These are phyloP conservation scores for Novakomyces olei DNA, from an alignment of 805 yeast genomes.

Conservation along the genomic window DNA sequence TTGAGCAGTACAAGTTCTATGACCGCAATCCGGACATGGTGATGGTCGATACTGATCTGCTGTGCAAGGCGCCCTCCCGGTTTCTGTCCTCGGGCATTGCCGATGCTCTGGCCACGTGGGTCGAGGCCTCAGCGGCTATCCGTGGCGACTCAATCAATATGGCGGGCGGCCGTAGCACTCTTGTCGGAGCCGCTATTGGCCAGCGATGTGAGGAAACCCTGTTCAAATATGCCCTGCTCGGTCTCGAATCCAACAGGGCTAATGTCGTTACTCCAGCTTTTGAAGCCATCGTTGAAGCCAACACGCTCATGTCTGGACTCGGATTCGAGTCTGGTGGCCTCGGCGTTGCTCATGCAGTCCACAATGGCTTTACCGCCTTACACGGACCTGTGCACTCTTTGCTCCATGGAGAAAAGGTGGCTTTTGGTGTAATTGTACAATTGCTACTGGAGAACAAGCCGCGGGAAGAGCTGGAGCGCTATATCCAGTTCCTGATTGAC, in stretches of 20 bases:
- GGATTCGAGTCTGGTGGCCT: slow-evolving; percentile 1
- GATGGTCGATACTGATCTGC: slow-evolving; percentile 1
- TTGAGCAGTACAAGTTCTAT: background rate
- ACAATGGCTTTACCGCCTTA: slow-evolving; percentile 2
- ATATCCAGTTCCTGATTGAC: background rate
- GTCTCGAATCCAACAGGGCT: background rate
- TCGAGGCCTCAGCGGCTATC: background rate
- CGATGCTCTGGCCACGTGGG: slow-evolving; percentile 2
- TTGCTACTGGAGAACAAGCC: slow-evolving; percentile 1
- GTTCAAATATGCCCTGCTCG: background rate
- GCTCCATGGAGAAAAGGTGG: slow-evolving; percentile 4
- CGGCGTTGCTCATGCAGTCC: slow-evolving; percentile 3
- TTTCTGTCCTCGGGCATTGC: slow-evolving; percentile 2
- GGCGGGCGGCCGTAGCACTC: slow-evolving; percentile 1
- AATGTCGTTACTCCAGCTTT: slow-evolving; percentile 1
- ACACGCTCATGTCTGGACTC: slow-evolving; percentile 1
- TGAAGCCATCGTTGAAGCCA: slow-evolving; percentile 1
- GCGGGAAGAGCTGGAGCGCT: background rate
- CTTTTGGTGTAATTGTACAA: slow-evolving; percentile 1
- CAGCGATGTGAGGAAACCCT: slow-evolving; percentile 1
- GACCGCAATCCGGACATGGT: background rate
- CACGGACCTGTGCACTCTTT: slow-evolving; percentile 1
- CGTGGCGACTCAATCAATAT: background rate
- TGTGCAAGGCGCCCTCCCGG: slow-evolving; percentile 1
- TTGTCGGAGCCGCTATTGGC: background rate